phyloP scores from a whole-genome alignment of 106 monocot genomes.

The Allium fistulosum region DNA sequence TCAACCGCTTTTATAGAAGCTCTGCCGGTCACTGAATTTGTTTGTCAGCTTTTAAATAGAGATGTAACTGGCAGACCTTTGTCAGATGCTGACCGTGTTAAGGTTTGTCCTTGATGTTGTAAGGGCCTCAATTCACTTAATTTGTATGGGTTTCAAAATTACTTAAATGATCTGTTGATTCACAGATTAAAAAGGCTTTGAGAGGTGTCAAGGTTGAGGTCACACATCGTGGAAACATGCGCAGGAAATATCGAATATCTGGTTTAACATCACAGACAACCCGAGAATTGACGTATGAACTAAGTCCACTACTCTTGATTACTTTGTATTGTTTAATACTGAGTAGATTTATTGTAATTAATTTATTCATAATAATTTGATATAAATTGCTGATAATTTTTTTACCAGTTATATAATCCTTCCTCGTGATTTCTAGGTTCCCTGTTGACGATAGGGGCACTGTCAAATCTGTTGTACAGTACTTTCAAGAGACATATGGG shows the following conservation, averaged over 20 bases:
- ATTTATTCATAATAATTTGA: no score
- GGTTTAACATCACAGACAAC: constrained; percentile 88
- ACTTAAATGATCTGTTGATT: neutral
- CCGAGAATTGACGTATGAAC: constrained; percentile 64
- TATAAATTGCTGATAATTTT: no score
- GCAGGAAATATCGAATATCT: constrained; percentile 87
- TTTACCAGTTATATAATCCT: no score
- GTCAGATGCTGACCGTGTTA: constrained; percentile 84
- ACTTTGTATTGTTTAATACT: neutral
- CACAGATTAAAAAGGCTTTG: constrained; percentile 87
- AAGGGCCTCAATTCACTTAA: no score
- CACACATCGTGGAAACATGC: constrained; percentile 83
- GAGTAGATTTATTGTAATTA: no score
- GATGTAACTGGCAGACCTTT: constrained; percentile 69
- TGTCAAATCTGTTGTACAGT: constrained; percentile 77
- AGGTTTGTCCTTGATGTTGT: constrained; percentile 28
- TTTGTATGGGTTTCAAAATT: no score
- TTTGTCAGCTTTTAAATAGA: constrained; percentile 48
- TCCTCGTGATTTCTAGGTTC: constrained; percentile 24
- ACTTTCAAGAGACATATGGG: constrained; percentile 84
- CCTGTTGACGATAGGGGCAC: constrained; percentile 81
- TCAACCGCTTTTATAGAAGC: constrained; percentile 87
- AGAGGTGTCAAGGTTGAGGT: constrained; percentile 92
- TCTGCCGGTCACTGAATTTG: constrained; percentile 72
- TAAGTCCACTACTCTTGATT: neutral